Percentiles rank a stretch among this genome's conserved stretches.
Conservation (phyloP, 805 yeast species). For the Wickerhamomyces silvicola region DNA sequence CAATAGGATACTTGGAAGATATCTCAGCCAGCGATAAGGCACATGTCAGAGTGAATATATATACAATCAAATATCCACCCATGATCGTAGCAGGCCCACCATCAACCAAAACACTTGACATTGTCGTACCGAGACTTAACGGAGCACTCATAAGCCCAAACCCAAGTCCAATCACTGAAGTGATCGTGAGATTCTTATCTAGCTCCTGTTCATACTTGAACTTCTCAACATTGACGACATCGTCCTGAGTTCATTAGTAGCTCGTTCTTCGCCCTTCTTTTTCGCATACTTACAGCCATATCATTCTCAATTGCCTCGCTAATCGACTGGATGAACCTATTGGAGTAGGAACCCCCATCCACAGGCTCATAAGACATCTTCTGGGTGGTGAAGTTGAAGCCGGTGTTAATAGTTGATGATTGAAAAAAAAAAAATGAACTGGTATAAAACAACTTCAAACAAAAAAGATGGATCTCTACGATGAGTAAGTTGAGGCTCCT, state of each 20-base stretch:
- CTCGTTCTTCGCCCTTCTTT: no score
- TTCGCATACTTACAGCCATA: constrained; percentile 4
- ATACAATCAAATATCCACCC: constrained; percentile 68
- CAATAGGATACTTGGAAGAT: constrained; percentile 68
- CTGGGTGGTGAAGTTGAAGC: background rate
- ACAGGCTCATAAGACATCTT: constrained; percentile 1
- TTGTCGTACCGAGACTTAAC: constrained; percentile 66
- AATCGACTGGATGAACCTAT: constrained; percentile 4
- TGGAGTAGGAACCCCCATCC: constrained; percentile 2
- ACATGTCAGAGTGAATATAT: constrained; percentile 55
- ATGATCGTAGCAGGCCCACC: constrained; percentile 75
- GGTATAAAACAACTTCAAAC: background rate
- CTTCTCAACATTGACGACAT: constrained; percentile 46
- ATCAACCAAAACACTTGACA: constrained; percentile 63
- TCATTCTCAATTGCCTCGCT: constrained; percentile 8
- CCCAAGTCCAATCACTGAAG: constrained; percentile 71
- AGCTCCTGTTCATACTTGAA: constrained; percentile 70
- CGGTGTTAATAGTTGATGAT: background rate
- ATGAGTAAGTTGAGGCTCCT: constrained; percentile 43
- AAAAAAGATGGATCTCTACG: constrained; percentile 64
- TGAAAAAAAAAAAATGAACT: background rate
- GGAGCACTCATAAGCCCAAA: constrained; percentile 82
- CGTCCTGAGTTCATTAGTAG: constrained; percentile 23
- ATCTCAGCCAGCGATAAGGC: constrained; percentile 74
- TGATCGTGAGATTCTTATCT: constrained; percentile 58